phyloP scores from a whole-genome alignment of 2,329 filamentous ascomycete species.

The Cercospora sp. region DNA sequence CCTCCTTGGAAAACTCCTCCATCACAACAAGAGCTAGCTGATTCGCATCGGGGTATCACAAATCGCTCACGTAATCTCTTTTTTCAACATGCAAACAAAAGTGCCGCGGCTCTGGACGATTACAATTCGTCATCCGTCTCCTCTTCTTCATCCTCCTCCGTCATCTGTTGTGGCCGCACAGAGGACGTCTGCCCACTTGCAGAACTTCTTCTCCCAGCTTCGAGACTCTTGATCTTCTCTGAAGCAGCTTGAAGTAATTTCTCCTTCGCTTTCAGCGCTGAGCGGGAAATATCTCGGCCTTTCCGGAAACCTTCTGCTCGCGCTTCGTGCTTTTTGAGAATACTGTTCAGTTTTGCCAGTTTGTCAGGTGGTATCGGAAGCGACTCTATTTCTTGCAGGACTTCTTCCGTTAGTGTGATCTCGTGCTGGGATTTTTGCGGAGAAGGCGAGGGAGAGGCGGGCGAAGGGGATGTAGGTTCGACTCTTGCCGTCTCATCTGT shows the following conservation, averaged over 20 bases:
- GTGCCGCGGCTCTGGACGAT: neutral
- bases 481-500: neutral
- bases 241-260: conserved; percentile 65
- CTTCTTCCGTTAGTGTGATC: conserved; percentile 30
- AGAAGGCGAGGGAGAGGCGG: conserved; percentile 7
- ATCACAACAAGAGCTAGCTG: too few relatives aligned
- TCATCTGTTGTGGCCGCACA: conserved; percentile 39
- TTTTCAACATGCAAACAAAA: too few relatives aligned
- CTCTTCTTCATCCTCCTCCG: conserved; percentile 15
- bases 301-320: conserved; percentile 62
- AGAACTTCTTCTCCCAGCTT: conserved; percentile 40
- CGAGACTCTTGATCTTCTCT: conserved; percentile 61
- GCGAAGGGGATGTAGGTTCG: conserved; percentile 26
- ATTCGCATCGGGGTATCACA: too few relatives aligned
- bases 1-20: too few relatives aligned
- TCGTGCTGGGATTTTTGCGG: neutral
- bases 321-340: conserved; percentile 59
- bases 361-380: conserved; percentile 27
- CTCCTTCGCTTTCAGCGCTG: conserved; percentile 65
- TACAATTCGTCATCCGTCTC: conserved; percentile 20
- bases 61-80: too few relatives aligned
- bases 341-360: conserved; percentile 42
- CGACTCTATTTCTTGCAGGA: conserved; percentile 27
- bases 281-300: conserved; percentile 66
- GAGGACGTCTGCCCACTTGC: conserved; percentile 41